phyloP scores from a whole-genome alignment of 1,284 basidiomycete species.

The Bjerkandera adusta region DNA sequence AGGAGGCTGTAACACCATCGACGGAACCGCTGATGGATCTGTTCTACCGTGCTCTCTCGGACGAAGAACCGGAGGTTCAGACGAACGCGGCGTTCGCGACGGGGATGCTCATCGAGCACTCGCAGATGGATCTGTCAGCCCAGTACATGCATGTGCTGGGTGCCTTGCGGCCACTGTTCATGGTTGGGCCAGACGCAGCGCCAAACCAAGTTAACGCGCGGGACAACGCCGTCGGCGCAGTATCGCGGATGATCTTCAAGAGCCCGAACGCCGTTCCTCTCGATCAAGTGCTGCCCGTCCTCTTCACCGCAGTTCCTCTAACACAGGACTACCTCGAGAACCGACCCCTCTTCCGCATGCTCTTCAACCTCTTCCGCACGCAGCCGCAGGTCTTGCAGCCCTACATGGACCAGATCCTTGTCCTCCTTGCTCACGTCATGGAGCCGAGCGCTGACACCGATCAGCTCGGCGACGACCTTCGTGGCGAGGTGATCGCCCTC shows the following conservation, averaged over 20 bases:
- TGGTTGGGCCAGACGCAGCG: slow-evolving; percentile 57
- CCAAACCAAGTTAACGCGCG: slow-evolving; percentile 78
- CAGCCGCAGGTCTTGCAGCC: slow-evolving; percentile 72
- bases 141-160: slow-evolving; percentile 83
- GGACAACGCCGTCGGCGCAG: slow-evolving; percentile 95
- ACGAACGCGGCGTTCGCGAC: slow-evolving; percentile 96
- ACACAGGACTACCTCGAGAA: slow-evolving; percentile 91
- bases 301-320: slow-evolving; percentile 83
- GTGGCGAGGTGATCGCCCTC: slow-evolving; percentile 74
- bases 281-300: slow-evolving; percentile 86
- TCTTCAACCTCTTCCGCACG: slow-evolving; percentile 86
- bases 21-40: slow-evolving; percentile 85
- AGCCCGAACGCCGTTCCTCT: slow-evolving; percentile 84
- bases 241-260: slow-evolving; percentile 86
- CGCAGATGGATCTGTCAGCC: slow-evolving; percentile 76
- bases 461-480: slow-evolving; percentile 77
- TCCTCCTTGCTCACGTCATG: slow-evolving; percentile 84
- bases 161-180: slow-evolving; percentile 84
- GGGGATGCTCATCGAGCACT: slow-evolving; percentile 91
- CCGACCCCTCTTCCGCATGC: slow-evolving; percentile 83
- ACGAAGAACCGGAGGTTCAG: slow-evolving; percentile 89
- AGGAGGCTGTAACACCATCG: slow-evolving; percentile 81
- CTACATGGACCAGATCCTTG: slow-evolving; percentile 81
- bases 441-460: slow-evolving; percentile 71
- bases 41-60: slow-evolving; percentile 81